phyloP scores from a whole-genome alignment of 768 basidiomycete genomes.

The Boletus sensibilis region DNA sequence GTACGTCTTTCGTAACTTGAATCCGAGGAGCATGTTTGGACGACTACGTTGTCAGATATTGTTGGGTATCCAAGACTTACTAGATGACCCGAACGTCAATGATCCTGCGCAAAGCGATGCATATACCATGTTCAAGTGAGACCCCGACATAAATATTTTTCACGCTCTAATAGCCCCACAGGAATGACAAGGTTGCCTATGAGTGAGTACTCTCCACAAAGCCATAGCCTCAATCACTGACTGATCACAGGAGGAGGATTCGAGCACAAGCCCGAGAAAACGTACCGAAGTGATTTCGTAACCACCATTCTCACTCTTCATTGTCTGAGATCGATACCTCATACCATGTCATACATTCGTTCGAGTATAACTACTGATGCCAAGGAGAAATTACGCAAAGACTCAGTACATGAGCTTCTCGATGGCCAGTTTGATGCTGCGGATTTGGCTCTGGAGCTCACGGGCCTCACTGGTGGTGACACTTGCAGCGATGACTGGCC shows the following conservation, averaged over 20 bases:
- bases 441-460: conserved; percentile 88
- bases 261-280: conserved; percentile 88
- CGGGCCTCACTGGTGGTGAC: conserved; percentile 95
- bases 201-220: conserved; percentile 56
- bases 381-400: neutral
- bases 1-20: conserved; percentile 39
- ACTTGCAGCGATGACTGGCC: conserved; percentile 93
- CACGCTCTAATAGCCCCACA: conserved; percentile 31
- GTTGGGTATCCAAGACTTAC: conserved; percentile 91
- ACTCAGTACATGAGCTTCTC: conserved; percentile 60
- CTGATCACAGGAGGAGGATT: conserved; percentile 63
- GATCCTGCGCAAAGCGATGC: conserved; percentile 99
- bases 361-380: conserved; percentile 10
- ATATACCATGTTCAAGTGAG: conserved; percentile 98
- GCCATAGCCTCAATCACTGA: neutral
- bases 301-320: neutral
- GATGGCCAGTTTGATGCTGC: conserved; percentile 77
- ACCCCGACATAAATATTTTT: conserved; percentile 9
- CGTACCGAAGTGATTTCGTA: conserved; percentile 63
- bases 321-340: neutral
- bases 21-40: neutral
- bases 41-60: conserved; percentile 61
- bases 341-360: conserved; percentile 9
- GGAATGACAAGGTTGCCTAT: conserved; percentile 92
- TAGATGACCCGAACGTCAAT: conserved; percentile 94